A percentile compares a stretch with the other conserved stretches of the same genome.
phyloP scores from a whole-genome alignment of 169 alveolate species.

The Babesia gibsoni region DNA sequence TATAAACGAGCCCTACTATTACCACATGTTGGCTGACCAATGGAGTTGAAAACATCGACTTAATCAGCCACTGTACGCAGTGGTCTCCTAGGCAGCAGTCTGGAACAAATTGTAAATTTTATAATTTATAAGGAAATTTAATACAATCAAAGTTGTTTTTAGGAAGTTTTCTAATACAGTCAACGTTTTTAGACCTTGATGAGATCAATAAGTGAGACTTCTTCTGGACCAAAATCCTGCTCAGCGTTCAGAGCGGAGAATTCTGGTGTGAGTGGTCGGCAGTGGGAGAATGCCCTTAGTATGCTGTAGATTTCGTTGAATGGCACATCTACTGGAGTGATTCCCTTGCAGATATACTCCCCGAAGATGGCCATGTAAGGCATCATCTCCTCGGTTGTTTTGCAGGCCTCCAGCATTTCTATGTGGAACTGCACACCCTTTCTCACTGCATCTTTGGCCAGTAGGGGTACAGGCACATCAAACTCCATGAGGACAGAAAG shows the following conservation, averaged over 20 bases:
- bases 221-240: background rate
- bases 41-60: too few species aligned
- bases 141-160: too few species aligned
- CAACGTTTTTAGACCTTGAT: constrained; percentile 8
- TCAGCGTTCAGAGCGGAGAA: background rate
- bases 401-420: constrained; percentile 51
- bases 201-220: background rate
- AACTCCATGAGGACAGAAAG: constrained; percentile 68
- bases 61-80: too few species aligned
- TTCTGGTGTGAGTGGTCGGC: constrained; percentile 48
- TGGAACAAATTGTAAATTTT: too few species aligned
- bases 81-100: too few species aligned
- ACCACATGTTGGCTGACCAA: constrained; percentile 18
- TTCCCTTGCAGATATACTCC: constrained; percentile 68
- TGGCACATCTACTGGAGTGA: constrained; percentile 74
- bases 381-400: constrained; percentile 59
- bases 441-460: constrained; percentile 56
- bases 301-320: constrained; percentile 68
- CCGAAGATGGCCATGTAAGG: constrained; percentile 73
- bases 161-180: too few species aligned
- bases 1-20: constrained; percentile 28
- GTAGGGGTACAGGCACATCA: constrained; percentile 67
- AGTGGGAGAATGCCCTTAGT: constrained; percentile 63
- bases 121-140: too few species aligned
- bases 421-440: constrained; percentile 69